Conservation (phyloP, 495 filamentous ascomycete genomes). For the Talaromyces liani region DNA sequence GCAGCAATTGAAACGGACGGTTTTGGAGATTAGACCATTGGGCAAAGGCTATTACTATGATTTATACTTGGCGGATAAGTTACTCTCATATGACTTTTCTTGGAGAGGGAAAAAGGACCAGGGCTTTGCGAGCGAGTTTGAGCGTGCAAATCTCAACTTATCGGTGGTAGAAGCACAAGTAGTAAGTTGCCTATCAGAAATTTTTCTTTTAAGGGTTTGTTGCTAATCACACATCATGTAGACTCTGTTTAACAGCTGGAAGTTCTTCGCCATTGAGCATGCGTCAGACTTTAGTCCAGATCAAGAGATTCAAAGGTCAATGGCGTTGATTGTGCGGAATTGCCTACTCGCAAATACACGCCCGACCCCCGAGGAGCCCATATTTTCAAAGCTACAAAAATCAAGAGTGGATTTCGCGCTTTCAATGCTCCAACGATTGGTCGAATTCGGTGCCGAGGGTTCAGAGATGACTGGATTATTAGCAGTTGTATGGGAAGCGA, state of each 20-base stretch:
- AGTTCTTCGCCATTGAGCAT: slow-evolving; percentile 77
- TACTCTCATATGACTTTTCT: slow-evolving; percentile 66
- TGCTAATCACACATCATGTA: slow-evolving; percentile 30
- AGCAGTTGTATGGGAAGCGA: slow-evolving; percentile 55
- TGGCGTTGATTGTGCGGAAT: slow-evolving; percentile 58
- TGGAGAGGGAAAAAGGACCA: slow-evolving; percentile 62
- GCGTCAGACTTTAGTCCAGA: slow-evolving; percentile 58
- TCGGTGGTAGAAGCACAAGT: slow-evolving; percentile 88
- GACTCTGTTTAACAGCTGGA: slow-evolving; percentile 83
- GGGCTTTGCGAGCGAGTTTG: slow-evolving; percentile 74
- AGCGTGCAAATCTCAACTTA: slow-evolving; percentile 79
- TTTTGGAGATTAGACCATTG: slow-evolving; percentile 50
- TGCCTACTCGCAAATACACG: slow-evolving; percentile 66
- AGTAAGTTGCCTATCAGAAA: slow-evolving; percentile 41
- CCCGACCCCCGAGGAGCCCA: slow-evolving; percentile 56
- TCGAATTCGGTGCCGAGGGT: slow-evolving; percentile 51
- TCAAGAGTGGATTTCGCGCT: slow-evolving; percentile 68
- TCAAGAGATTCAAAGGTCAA: slow-evolving; percentile 55
- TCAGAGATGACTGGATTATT: slow-evolving; percentile 58
- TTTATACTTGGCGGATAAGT: slow-evolving; percentile 57
- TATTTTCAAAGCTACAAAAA: slow-evolving; percentile 66
- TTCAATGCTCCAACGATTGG: slow-evolving; percentile 67
- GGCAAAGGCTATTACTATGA: slow-evolving; percentile 80
- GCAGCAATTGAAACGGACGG: slow-evolving; percentile 68
- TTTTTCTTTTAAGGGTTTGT: background rate